These are phyloP conservation scores for Tilletia walkeri DNA, from an alignment of 1,284 basidiomycete genomes.

Conservation along the genomic window DNA sequence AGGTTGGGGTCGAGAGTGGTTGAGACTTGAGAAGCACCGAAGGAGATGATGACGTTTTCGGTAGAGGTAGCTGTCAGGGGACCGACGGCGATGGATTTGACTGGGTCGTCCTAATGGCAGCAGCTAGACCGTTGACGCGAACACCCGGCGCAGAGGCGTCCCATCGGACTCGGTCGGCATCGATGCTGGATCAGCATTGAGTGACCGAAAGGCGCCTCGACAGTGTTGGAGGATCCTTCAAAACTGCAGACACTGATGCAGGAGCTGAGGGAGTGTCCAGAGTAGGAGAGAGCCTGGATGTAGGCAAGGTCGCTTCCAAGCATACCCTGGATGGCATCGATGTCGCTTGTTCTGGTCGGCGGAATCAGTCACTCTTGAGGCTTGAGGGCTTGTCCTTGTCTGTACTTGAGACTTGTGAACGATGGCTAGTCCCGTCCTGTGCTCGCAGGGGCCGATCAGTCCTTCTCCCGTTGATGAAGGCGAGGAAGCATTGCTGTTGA, in stretches of 20 bases:
- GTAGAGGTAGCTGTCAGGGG: too few species aligned
- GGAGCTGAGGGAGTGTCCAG: conserved; percentile 88
- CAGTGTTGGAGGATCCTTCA: conserved; percentile 72
- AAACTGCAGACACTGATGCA: conserved; percentile 95
- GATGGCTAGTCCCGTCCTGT: too few species aligned
- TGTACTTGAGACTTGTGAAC: neutral
- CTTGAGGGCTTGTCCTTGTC: neutral
- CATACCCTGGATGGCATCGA: conserved; percentile 93
- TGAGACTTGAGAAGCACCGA: too few species aligned
- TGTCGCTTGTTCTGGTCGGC: neutral
- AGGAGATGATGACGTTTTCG: too few species aligned
- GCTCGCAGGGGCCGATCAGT: too few species aligned
- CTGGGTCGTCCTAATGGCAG: too few species aligned
- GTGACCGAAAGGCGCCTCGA: conserved; percentile 87
- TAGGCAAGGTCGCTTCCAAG: conserved; percentile 92
- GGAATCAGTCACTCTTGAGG: neutral
- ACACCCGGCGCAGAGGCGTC: conserved; percentile 81
- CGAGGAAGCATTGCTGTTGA: too few species aligned
- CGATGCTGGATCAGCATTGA: conserved; percentile 84
- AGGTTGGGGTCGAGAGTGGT: too few species aligned
- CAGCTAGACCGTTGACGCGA: conserved; percentile 22
- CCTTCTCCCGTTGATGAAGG: too few species aligned
- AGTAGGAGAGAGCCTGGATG: conserved; percentile 96
- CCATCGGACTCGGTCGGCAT: conserved; percentile 80
- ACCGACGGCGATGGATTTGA: too few species aligned